These are phyloP conservation scores for Lactifluus subvellereus DNA, from an alignment of 768 basidiomycete species.

Conservation along the genomic window DNA sequence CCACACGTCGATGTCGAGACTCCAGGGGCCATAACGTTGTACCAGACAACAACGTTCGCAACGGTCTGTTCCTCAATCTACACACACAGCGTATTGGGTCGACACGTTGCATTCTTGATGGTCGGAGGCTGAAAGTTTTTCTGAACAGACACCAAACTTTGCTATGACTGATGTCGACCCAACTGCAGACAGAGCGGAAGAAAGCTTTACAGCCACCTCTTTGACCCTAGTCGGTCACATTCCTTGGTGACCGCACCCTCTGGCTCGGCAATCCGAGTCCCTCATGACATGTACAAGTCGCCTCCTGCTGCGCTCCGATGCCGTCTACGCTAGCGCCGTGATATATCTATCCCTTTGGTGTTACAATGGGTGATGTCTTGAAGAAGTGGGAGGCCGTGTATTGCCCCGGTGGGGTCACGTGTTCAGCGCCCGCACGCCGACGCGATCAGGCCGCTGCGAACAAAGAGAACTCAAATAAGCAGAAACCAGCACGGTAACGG, in stretches of 20 bases:
- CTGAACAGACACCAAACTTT: no score
- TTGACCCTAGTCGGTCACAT: not conserved
- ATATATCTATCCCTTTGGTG: no score
- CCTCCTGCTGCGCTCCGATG: not conserved
- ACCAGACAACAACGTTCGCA: not conserved
- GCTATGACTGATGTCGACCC: not conserved
- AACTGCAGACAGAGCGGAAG: not conserved
- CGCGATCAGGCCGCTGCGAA: not conserved
- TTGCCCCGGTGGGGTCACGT: no score
- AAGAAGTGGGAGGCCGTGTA: no score
- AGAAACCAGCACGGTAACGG: no score
- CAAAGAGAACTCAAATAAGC: not conserved
- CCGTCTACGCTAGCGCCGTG: not conserved
- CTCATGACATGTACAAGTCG: not conserved
- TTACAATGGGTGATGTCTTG: no score
- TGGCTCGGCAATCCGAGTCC: not conserved
- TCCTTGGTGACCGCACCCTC: no score
- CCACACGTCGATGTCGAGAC: not conserved
- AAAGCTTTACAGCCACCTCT: not conserved
- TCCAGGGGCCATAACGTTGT: not conserved
- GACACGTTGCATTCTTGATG: not conserved
- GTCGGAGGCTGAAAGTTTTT: not conserved
- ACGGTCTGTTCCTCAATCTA: not conserved
- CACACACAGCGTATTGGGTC: no score
- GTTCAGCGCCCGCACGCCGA: not conserved